Conservation (phyloP, 2,329 filamentous ascomycete species). For the Colletotrichum limetticola region DNA sequence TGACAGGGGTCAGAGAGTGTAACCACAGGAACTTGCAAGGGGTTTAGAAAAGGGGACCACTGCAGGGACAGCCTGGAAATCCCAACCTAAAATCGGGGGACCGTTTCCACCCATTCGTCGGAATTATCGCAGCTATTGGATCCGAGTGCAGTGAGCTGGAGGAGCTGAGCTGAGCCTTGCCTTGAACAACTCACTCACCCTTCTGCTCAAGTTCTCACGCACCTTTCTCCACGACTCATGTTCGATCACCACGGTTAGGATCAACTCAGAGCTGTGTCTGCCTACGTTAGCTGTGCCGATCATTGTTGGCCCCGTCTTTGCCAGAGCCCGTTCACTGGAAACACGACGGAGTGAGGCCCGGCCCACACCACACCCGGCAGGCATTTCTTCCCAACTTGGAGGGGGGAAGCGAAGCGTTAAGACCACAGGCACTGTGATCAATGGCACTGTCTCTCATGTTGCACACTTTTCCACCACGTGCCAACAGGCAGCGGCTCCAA, state of each 20-base stretch:
- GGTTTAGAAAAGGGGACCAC: not conserved
- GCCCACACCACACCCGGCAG: not conserved
- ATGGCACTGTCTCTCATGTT: not conserved
- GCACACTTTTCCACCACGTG: not conserved
- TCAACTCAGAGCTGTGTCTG: not conserved
- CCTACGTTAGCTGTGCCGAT: conserved; percentile 9
- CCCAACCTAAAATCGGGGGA: not conserved
- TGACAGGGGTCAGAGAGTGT: not conserved
- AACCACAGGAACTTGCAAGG: not conserved
- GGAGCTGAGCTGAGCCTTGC: not conserved
- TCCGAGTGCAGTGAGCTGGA: not conserved
- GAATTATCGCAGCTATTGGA: not conserved
- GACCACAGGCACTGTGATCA: no score
- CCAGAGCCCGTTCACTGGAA: not conserved
- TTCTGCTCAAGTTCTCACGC: no score
- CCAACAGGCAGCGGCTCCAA: not conserved
- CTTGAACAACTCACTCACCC: not conserved
- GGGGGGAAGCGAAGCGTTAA: not conserved
- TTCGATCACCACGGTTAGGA: not conserved
- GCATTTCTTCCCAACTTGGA: not conserved
- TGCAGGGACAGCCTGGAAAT: not conserved
- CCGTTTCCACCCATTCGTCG: not conserved
- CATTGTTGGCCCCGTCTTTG: not conserved
- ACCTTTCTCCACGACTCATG: not conserved
- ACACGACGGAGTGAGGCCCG: not conserved